These are phyloP conservation scores for Boletus tylopilopsis DNA, from an alignment of 768 basidiomycete genomes.

Conservation along the genomic window DNA sequence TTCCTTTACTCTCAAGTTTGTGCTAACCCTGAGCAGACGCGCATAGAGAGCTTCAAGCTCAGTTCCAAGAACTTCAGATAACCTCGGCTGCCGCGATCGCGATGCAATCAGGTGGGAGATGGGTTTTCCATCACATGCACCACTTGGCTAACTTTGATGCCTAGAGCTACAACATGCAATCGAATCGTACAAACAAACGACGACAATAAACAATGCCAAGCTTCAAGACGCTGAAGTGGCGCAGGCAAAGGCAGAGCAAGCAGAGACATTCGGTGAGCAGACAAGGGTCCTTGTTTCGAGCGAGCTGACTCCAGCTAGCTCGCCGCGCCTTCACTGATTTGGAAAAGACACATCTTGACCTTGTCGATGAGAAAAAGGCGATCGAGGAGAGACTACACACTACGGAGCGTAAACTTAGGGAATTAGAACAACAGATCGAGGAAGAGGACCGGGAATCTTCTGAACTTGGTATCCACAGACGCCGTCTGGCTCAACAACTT, in stretches of 20 bases:
- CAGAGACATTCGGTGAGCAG: constrained; percentile 56
- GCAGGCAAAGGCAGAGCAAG: constrained; percentile 58
- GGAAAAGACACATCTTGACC: constrained; percentile 54
- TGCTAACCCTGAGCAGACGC: constrained; percentile 38
- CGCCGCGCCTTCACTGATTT: constrained; percentile 58
- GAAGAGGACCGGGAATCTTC: constrained; percentile 66
- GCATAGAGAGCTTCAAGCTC: constrained; percentile 55
- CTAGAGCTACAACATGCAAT: constrained; percentile 62
- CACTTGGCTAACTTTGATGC: background rate
- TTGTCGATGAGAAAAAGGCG: constrained; percentile 49
- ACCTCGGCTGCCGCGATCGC: constrained; percentile 55
- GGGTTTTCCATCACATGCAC: background rate
- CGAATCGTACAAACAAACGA: constrained; percentile 63
- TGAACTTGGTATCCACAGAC: constrained; percentile 59
- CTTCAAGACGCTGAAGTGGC: constrained; percentile 69
- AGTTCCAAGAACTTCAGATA: constrained; percentile 62
- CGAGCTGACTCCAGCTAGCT: constrained; percentile 36
- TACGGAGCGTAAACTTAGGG: constrained; percentile 50
- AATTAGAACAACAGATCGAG: constrained; percentile 61
- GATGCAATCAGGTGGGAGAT: constrained; percentile 49
- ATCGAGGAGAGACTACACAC: constrained; percentile 45
- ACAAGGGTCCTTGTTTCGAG: background rate
- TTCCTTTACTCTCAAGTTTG: background rate
- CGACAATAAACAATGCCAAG: constrained; percentile 51
- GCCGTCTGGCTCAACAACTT: constrained; percentile 69